Evolutionary conservation across 1,284 basidiomycete genomes (phyloP), one percentile per base, ranked within the genome.

Genomic region (Trichosporon faecale): DNA sequence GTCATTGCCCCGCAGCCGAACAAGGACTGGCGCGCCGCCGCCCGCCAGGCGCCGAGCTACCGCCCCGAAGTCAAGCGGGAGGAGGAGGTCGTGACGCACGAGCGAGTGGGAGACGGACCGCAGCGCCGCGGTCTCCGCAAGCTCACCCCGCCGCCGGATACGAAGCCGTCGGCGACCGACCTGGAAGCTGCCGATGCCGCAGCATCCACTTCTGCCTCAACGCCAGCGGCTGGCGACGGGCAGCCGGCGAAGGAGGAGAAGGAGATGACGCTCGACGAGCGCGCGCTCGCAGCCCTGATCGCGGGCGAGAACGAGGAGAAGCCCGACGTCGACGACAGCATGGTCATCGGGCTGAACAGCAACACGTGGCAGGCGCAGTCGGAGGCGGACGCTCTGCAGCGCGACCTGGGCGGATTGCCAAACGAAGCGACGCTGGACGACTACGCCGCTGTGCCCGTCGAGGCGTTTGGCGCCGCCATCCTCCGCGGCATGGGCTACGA

Each of bases 401-500:
- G 92, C 78, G 94, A 96, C 77, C 86, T 96, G 1, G 86, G 86
- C 25, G 89, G 89, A 18, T 87, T 95, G 5, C 66, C 68, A 18
- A 12, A 63, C 2, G 75, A 83, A 74, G 89, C 94, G 0, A 89
- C 91, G 0, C 84, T 94, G 11, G 90, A 92, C 0, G 96, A 96
- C 83, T 99, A 99, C 80, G 89, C 88, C 33, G 91, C 93, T 2
- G 89, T 98, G 0, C 96, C 96, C 0, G 90, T 99, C 23, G 90
- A 91, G 8, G 91, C 94, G 68, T 99, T 99, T 76, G 96, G 97
- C 11, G 90, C 92, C 5, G 96, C 96, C 5, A 88, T 99, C 78
- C 86, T 98, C 6, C 89, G 95, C 57, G 96, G 96, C 0, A 98
- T 99, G 96, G 96, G 95, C 3, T 98, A 95, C 94, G 77, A 79